Base-by-base conservation (phyloP, 306 rosid species). In the Castanopsis chinensis region DNA sequence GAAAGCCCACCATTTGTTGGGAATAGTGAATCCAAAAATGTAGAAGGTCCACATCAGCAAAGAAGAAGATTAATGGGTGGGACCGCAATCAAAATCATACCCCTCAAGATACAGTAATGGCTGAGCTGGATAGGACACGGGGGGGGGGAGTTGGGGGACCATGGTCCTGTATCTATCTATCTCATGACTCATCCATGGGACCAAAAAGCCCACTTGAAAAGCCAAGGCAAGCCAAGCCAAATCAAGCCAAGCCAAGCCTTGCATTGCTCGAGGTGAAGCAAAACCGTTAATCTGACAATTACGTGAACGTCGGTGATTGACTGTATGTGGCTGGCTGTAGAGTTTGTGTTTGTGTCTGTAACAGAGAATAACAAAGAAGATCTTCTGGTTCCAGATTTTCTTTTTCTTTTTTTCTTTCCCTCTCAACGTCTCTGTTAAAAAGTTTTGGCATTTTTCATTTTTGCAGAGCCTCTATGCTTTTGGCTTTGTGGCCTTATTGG, bases 241-340 rank as follows among this genome's bases (percentile, higher is more conserved):
- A n/a, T n/a, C n/a, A n/a, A 32, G 35, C 11, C 2, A 25, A 32
- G 5, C 11, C 2, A 41, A 41, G 45, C 45, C 77, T 74, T 59
- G 80, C 90, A 13, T 78, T 71, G 77, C 72, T 75, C 73, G 78
- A 83, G 61, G 76, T 71, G 67, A 21, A 21, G 49, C 17, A 11
- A 41, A 83, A 43, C 89, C 87, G 84, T 89, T 89, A 57, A 60
- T 35, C 75, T 23, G 61, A 78, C 73, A 43, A 32, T 73, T 37
- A 81, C 84, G 85, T 86, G 92, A 72, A 81, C 71, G 92, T 87
- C 52, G 41, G 9, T 0, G 86, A 87, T 89, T 73, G 65, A 72
- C 8, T 6, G 8, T 21, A 28, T 18, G 53, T 64, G 25, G 67
- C 80, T 72, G 43, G 76, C 53, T 0, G 53, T 49, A 49, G 53